Percentiles rank a stretch among this genome's conserved stretches.
Evolutionary conservation across 495 filamentous ascomycete genomes (phyloP).

Genomic region (Tetracladium marchalianum): DNA sequence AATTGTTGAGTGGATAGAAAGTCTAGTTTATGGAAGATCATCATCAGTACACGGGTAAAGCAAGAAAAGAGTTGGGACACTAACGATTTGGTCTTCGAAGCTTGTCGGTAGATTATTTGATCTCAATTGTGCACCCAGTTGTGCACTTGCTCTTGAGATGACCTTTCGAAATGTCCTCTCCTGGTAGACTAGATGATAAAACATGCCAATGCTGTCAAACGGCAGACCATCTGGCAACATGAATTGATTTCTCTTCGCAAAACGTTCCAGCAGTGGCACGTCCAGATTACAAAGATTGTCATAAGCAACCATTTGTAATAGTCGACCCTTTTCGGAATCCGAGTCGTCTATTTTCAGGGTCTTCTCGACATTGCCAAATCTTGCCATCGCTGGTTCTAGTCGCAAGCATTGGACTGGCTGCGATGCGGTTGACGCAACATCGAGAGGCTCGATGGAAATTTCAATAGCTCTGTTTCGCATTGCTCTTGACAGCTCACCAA

Average conservation of each 20-base stretch:
- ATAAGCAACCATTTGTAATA: constrained; percentile 18
- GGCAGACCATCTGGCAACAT: constrained; percentile 2
- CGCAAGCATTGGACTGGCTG: not conserved
- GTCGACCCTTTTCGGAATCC: constrained; percentile 9
- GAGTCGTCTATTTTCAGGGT: constrained; percentile 10
- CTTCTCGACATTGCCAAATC: constrained; percentile 4
- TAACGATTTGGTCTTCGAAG: constrained; percentile 39
- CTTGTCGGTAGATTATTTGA: constrained; percentile 22
- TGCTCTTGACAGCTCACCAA: constrained; percentile 89
- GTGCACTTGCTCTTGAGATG: constrained; percentile 12
- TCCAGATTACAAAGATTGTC: constrained; percentile 49
- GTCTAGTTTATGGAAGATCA: constrained; percentile 35
- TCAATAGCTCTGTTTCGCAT: constrained; percentile 96
- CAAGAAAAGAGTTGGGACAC: constrained; percentile 23
- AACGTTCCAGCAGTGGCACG: constrained; percentile 30
- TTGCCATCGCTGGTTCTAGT: constrained; percentile 12
- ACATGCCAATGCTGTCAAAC: not conserved
- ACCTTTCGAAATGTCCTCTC: constrained; percentile 1
- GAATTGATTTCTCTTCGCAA: constrained; percentile 19
- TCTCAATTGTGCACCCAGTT: constrained; percentile 6
- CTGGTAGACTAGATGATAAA: constrained; percentile 10
- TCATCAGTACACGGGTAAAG: constrained; percentile 23
- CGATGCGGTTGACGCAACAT: not conserved
- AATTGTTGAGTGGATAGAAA: constrained; percentile 56
- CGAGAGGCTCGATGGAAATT: constrained; percentile 54